phyloP scores from a whole-genome alignment of 257 asterid species.

The Echium plantagineum region DNA sequence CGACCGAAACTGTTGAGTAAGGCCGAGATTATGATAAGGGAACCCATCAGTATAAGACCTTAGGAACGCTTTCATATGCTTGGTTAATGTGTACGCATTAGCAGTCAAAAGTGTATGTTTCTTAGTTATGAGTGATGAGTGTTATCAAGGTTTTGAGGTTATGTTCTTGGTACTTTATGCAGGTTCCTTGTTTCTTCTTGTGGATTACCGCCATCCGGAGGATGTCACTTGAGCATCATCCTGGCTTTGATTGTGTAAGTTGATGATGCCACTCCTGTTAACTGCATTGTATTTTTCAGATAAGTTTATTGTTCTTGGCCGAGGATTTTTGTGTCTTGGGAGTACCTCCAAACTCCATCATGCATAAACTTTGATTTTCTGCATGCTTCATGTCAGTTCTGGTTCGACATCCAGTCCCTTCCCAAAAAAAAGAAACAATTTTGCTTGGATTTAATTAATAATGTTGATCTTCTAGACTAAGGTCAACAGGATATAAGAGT shows the following conservation, averaged over 20 bases:
- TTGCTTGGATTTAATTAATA: not conserved
- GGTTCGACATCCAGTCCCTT: too few species aligned
- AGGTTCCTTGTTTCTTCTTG: constrained; percentile 75
- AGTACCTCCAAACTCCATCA: not conserved
- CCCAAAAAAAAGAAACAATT: not conserved
- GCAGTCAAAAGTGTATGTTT: constrained; percentile 4
- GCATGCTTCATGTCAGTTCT: not conserved
- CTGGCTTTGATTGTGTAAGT: constrained; percentile 93
- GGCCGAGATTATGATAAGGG: too few species aligned
- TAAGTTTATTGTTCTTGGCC: not conserved
- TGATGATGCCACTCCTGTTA: constrained; percentile 6
- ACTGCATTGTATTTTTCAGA: not conserved
- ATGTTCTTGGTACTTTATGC: constrained; percentile 21
- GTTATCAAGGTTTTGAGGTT: not conserved
- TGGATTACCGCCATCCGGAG: constrained; percentile 62
- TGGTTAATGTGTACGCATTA: too few species aligned
- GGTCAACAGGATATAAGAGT: not conserved
- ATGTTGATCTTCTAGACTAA: not conserved
- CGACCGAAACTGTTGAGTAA: too few species aligned
- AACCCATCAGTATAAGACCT: too few species aligned
- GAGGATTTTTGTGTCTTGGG: not conserved
- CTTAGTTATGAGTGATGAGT: not conserved
- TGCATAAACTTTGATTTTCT: not conserved
- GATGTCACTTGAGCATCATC: constrained; percentile 78
- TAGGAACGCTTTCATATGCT: too few species aligned